These are phyloP conservation scores for Pyrus bretschneideri DNA, from an alignment of 306 rosid genomes.

Conservation along the genomic window DNA sequence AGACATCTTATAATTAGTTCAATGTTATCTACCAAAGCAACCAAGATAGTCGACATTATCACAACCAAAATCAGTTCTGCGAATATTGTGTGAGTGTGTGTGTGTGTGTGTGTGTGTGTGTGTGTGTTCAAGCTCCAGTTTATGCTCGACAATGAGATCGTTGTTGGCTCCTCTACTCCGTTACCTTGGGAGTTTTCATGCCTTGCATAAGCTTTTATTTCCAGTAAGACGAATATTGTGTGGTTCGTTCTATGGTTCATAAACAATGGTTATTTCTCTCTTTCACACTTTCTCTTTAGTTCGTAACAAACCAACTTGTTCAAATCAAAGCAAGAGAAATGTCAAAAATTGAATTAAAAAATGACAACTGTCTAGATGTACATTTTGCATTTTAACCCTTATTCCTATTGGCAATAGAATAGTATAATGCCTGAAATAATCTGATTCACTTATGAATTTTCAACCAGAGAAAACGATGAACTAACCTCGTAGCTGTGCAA, in stretches of 20 bases:
- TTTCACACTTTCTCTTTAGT: background rate
- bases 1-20: background rate
- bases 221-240: background rate
- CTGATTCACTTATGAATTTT: background rate
- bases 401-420: background rate
- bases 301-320: background rate
- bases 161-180: background rate
- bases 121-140: background rate
- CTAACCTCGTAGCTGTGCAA: constrained; percentile 81
- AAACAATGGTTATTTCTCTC: background rate
- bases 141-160: background rate
- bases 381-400: background rate
- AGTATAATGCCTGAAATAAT: background rate
- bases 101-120: no score
- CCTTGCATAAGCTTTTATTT: background rate
- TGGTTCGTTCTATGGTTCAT: background rate
- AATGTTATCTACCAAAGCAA: background rate
- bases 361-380: background rate
- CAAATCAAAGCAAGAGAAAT: background rate
- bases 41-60: background rate
- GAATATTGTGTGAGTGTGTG: background rate
- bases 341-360: background rate
- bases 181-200: background rate
- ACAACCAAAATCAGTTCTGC: background rate
- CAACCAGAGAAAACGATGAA: constrained; percentile 21